A percentile compares a stretch with the other conserved stretches of the same genome.
These are phyloP conservation scores for Obba rivulosa DNA, from an alignment of 768 basidiomycete species.

Conservation along the genomic window DNA sequence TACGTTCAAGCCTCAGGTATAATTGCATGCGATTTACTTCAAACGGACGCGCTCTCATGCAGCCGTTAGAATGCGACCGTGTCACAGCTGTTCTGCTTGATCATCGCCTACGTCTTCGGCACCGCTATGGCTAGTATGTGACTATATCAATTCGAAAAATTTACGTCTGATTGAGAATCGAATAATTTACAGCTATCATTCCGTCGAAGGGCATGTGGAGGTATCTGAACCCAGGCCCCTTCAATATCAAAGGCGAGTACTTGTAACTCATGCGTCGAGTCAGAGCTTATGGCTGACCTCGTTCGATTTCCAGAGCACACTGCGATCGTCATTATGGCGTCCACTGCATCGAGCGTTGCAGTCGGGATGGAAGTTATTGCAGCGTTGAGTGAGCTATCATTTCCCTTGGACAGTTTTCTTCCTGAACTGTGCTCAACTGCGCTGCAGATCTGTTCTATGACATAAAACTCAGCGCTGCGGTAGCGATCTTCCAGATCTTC, in stretches of 20 bases:
- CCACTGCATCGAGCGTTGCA: slow-evolving; percentile 54
- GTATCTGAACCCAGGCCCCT: slow-evolving; percentile 59
- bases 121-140: slow-evolving; percentile 41
- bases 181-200: slow-evolving; percentile 31
- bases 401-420: too few relatives aligned
- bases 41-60: not conserved
- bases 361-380: slow-evolving; percentile 57
- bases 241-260: slow-evolving; percentile 45
- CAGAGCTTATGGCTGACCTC: not conserved
- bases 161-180: too few relatives aligned
- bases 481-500: slow-evolving; percentile 53
- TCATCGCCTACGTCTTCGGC: slow-evolving; percentile 51
- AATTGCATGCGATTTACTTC: not conserved
- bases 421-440: not conserved
- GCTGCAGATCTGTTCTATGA: slow-evolving; percentile 46
- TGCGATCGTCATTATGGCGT: slow-evolving; percentile 55
- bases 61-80: slow-evolving; percentile 44
- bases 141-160: slow-evolving; percentile 15
- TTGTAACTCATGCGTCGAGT: not conserved
- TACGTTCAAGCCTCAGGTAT: slow-evolving; percentile 31
- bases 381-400: slow-evolving; percentile 34
- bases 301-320: slow-evolving; percentile 42
- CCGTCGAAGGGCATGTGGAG: slow-evolving; percentile 44
- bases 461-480: slow-evolving; percentile 40
- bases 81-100: slow-evolving; percentile 49